These are phyloP conservation scores for Trichomonas tenax DNA, from an alignment of 208 protist genomes.

Conservation along the genomic window DNA sequence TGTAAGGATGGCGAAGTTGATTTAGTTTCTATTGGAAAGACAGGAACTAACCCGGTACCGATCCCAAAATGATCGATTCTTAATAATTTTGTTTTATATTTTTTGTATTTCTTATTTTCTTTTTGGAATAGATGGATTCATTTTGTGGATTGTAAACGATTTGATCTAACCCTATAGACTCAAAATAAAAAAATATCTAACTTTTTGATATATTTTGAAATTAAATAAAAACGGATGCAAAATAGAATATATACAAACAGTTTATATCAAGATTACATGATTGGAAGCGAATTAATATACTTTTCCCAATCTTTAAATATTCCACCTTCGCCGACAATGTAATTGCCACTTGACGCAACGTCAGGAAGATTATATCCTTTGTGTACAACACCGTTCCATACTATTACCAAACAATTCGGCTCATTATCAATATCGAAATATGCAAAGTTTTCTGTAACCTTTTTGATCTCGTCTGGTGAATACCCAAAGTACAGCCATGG, in stretches of 20 bases:
- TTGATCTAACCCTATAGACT: no score
- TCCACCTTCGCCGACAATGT: neutral
- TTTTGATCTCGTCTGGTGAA: neutral
- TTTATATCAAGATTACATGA: no score
- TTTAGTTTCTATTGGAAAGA: neutral
- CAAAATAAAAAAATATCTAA: no score
- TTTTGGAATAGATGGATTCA: no score
- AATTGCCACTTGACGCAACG: neutral
- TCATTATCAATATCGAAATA: neutral
- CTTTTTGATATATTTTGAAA: no score
- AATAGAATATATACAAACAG: no score
- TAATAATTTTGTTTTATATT: no score
- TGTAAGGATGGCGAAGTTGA: neutral
- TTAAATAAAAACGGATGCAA: no score
- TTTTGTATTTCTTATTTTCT: no score
- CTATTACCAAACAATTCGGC: neutral
- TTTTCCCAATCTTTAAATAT: neutral
- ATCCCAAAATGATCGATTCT: neutral
- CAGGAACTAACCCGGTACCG: neutral
- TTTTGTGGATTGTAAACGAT: no score
- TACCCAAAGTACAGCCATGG: neutral
- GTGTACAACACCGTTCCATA: neutral
- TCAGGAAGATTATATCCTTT: neutral
- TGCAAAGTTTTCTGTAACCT: neutral
- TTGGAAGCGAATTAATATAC: neutral